Conservation (phyloP, 495 filamentous ascomycete species). For the Talaromyces thailandensis region DNA sequence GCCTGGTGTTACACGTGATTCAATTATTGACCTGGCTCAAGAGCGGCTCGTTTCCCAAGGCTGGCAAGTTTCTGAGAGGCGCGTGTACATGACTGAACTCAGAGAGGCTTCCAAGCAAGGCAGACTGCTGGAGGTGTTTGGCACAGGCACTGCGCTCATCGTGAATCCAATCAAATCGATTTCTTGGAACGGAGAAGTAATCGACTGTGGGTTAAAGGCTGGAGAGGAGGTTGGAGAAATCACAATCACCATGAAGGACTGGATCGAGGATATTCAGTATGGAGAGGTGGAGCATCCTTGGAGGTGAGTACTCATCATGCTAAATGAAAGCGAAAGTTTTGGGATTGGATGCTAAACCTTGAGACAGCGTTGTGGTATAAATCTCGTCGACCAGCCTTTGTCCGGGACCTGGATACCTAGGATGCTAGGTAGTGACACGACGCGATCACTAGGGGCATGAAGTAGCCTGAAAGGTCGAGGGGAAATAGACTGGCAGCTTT, state of each 20-base stretch:
- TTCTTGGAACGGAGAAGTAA: slow-evolving; percentile 57
- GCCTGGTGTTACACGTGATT: slow-evolving; percentile 74
- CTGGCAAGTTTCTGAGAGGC: slow-evolving; percentile 68
- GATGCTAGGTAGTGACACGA: not conserved
- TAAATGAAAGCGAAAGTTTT: not conserved
- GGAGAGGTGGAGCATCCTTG: slow-evolving; percentile 73
- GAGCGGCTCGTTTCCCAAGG: slow-evolving; percentile 66
- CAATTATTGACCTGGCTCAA: slow-evolving; percentile 59
- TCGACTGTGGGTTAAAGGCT: slow-evolving; percentile 56
- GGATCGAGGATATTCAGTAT: slow-evolving; percentile 81
- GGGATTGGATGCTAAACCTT: not conserved
- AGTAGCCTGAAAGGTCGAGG: not conserved
- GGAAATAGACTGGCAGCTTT: not conserved
- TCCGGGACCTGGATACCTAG: not conserved
- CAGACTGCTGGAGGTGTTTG: slow-evolving; percentile 71
- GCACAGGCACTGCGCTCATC: slow-evolving; percentile 63
- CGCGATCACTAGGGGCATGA: not conserved
- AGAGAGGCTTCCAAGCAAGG: slow-evolving; percentile 62
- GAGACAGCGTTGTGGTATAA: not conserved
- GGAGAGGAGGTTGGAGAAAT: slow-evolving; percentile 67
- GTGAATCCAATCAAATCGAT: slow-evolving; percentile 60
- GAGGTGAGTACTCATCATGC: slow-evolving; percentile 31
- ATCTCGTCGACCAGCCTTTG: not conserved
- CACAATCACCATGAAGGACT: slow-evolving; percentile 63
- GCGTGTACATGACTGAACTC: slow-evolving; percentile 70